phyloP scores from a whole-genome alignment of 805 yeast species.

The Kurtzmaniella fragi region DNA sequence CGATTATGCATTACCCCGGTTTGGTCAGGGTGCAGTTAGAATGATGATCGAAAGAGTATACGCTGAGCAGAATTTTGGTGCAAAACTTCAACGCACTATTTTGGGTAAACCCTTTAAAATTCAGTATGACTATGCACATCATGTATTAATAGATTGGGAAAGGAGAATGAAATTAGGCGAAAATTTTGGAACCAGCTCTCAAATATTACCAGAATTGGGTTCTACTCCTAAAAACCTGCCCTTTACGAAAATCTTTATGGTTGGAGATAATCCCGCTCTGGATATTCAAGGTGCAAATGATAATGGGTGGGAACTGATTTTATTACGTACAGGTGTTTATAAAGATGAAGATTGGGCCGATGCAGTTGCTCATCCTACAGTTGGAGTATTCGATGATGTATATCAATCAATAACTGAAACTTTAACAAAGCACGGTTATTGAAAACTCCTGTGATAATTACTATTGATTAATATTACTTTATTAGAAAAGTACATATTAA shows the following conservation, averaged over 20 bases:
- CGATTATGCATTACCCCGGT: conserved; percentile 69
- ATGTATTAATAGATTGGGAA: conserved; percentile 56
- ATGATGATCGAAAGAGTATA: conserved; percentile 58
- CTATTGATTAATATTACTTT: neutral
- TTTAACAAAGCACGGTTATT: conserved; percentile 12
- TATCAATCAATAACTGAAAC: conserved; percentile 31
- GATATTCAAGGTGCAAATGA: conserved; percentile 87
- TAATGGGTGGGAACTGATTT: conserved; percentile 84
- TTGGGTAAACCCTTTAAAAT: conserved; percentile 79
- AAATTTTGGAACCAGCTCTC: conserved; percentile 11
- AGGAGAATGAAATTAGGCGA: conserved; percentile 23
- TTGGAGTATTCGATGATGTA: conserved; percentile 48
- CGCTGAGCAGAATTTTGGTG: conserved; percentile 38
- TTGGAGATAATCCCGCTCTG: conserved; percentile 93
- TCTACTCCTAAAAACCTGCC: conserved; percentile 26
- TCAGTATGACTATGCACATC: conserved; percentile 81
- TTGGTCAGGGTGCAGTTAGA: conserved; percentile 89
- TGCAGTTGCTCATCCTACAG: conserved; percentile 39
- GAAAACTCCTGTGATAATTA: neutral
- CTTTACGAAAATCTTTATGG: conserved; percentile 74
- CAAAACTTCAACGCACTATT: conserved; percentile 46
- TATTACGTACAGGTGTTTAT: conserved; percentile 87
- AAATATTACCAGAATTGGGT: conserved; percentile 42
- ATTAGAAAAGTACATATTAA: neutral
- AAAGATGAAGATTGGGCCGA: conserved; percentile 47